Percentiles rank a stretch among this genome's conserved stretches.
Conservation (phyloP, 2,329 filamentous ascomycete species). For the Bipolaris bicolor region DNA sequence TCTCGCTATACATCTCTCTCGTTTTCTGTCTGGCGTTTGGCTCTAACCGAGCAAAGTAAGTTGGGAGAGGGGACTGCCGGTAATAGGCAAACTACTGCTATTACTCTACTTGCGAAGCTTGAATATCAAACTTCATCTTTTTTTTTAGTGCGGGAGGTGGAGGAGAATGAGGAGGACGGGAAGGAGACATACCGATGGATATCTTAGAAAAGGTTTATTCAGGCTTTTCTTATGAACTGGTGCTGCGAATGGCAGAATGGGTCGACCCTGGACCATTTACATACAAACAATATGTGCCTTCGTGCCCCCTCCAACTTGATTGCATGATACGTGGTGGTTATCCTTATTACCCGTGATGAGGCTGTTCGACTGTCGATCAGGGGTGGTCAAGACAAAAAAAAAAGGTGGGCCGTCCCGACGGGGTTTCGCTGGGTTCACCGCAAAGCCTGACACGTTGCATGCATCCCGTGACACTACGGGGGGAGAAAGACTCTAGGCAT, state of each 20-base stretch:
- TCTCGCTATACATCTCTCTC: slow-evolving; percentile 1
- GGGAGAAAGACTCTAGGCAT: not conserved
- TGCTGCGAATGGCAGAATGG: not conserved
- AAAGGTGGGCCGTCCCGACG: not conserved
- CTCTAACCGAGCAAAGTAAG: not conserved
- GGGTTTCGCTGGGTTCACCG: not conserved
- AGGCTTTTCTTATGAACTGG: not conserved
- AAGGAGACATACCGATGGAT: not conserved
- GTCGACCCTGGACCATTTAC: not conserved
- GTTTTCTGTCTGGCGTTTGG: not conserved
- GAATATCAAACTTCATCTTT: too few species aligned
- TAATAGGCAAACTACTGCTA: not conserved
- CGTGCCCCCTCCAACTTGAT: not conserved
- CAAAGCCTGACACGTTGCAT: slow-evolving; percentile 23
- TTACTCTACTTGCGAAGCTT: too few species aligned
- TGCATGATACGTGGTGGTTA: not conserved
- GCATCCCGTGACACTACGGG: slow-evolving; percentile 17
- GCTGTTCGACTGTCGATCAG: not conserved
- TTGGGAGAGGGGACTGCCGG: not conserved
- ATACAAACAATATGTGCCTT: not conserved
- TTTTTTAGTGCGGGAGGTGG: too few species aligned
- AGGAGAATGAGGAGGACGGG: too few species aligned
- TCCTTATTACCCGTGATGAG: not conserved
- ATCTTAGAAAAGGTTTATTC: not conserved
- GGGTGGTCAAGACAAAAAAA: not conserved